Evolutionary conservation across 306 rosid genomes (phyloP), one percentile per base, ranked within the genome.

Genomic region (Cyclanthera cordifolia): DNA sequence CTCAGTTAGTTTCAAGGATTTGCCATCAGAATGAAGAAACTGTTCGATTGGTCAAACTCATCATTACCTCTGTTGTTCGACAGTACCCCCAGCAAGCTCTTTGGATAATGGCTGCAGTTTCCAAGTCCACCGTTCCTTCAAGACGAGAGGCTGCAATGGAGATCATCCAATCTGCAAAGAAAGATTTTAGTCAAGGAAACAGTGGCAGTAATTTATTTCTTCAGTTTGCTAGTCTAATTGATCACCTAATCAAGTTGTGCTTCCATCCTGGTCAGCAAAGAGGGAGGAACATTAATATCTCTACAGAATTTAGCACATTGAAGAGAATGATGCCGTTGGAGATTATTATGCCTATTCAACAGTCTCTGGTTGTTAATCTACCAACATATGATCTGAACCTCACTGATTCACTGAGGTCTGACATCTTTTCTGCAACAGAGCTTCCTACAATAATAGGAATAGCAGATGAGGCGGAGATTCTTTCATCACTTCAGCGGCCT

Each of bases 91-190:
- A 90, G 65, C 98, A 93, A 73, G 90, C 90, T 61, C 85, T 93
- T 11, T 93, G 99, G 99, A 86, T 93, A 72, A 90, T 93, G 99
- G 99, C 96, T 17, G 99, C 99, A 51, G 96, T 93, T 82, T 93
- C 96, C 76, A 93, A 90, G 79, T 90, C 96, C 20, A 85, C 88
- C 39, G 90, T 93, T 80, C 88, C 90, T 73, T 93, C 99, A 53
- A 86, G 99, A 90, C 77, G 85, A 30, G 96, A 87, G 76, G 96
- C 95, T 51, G 96, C 99, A 16, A 85, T 96, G 71, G 99, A 89
- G 87, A 93, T 93, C 63, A 85, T 93, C 79, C 96, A 84, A 58
- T 85, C 86, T 75, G 95, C 95, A 46, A 86, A 93, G 23, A 93
- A 86, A 80, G 84, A 85, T 61, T 87, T 85, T 72, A 80, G 69